Evolutionary conservation across 441 rosid species (phyloP).

Genomic region (Erodium texanum): DNA sequence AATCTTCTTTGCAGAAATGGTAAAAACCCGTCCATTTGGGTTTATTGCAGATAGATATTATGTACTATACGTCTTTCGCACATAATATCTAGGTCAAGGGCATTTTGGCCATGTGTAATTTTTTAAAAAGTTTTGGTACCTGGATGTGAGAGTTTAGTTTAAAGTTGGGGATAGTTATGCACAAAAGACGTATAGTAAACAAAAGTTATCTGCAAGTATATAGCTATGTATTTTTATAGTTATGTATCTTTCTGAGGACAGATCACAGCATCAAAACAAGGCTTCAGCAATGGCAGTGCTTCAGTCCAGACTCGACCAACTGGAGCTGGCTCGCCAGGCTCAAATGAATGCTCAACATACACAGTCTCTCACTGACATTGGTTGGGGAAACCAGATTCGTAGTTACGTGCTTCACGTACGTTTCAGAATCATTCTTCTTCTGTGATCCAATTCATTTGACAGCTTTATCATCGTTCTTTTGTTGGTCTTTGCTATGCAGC

Average conservation of each 20-base stretch:
- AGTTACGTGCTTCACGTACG: conserved; percentile 85
- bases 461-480: background rate
- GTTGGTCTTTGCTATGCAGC: conserved; percentile 34
- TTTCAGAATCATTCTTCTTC: background rate
- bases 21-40: background rate
- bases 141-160: too few species aligned
- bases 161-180: too few species aligned
- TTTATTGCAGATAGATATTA: too few species aligned
- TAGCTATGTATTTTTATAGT: background rate
- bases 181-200: too few species aligned
- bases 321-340: conserved; percentile 82
- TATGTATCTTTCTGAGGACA: conserved; percentile 17
- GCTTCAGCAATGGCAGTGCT: conserved; percentile 97
- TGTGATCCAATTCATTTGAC: background rate
- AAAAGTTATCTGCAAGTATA: too few species aligned
- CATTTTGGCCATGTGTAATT: too few species aligned
- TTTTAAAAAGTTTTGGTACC: too few species aligned
- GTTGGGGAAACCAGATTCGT: conserved; percentile 95
- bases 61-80: too few species aligned
- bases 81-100: too few species aligned
- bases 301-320: conserved; percentile 88
- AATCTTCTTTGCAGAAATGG: background rate
- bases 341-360: conserved; percentile 88
- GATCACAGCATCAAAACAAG: conserved; percentile 89
- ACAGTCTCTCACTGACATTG: conserved; percentile 79